These are phyloP conservation scores for Neohortaea acidophila DNA, from an alignment of 495 filamentous ascomycete species.

Conservation along the genomic window DNA sequence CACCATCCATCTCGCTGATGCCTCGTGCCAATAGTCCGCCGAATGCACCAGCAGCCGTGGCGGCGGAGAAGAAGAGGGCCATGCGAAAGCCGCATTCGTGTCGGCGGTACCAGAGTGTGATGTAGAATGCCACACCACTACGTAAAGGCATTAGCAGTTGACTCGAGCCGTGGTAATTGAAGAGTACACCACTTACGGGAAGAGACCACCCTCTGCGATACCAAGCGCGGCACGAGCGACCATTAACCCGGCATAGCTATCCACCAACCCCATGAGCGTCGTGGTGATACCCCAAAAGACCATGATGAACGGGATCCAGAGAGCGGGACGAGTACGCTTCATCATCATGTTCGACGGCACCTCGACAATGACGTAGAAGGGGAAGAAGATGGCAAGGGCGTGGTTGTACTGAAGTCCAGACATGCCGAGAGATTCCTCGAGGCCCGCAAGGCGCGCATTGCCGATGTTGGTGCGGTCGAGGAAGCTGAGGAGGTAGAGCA, in stretches of 20 bases:
- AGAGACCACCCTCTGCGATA: constrained; percentile 55
- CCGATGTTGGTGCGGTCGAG: constrained; percentile 63
- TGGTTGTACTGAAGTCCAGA: constrained; percentile 21
- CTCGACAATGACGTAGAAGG: constrained; percentile 79
- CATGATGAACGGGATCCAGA: constrained; percentile 41
- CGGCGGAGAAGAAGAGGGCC: constrained; percentile 85
- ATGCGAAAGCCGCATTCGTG: constrained; percentile 61
- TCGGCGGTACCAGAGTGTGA: constrained; percentile 77
- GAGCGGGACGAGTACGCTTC: constrained; percentile 38
- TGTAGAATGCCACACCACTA: constrained; percentile 78
- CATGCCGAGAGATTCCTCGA: constrained; percentile 28
- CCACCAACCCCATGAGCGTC: constrained; percentile 68
- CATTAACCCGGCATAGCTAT: constrained; percentile 65
- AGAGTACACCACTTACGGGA: background rate
- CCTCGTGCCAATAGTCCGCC: constrained; percentile 70
- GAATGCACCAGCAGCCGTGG: constrained; percentile 71
- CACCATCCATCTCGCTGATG: constrained; percentile 58
- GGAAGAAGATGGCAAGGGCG: constrained; percentile 38
- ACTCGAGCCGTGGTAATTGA: background rate
- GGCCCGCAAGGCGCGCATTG: constrained; percentile 39
- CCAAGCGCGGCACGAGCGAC: constrained; percentile 78
- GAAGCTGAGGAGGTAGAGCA: constrained; percentile 76
- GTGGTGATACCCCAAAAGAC: constrained; percentile 58
- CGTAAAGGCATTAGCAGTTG: constrained; percentile 23
- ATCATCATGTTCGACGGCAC: constrained; percentile 78